A percentile compares a stretch with the other conserved stretches of the same genome.
Evolutionary conservation across 805 yeast species (phyloP).

Genomic region (Tetrapisispora taiwanensis): DNA sequence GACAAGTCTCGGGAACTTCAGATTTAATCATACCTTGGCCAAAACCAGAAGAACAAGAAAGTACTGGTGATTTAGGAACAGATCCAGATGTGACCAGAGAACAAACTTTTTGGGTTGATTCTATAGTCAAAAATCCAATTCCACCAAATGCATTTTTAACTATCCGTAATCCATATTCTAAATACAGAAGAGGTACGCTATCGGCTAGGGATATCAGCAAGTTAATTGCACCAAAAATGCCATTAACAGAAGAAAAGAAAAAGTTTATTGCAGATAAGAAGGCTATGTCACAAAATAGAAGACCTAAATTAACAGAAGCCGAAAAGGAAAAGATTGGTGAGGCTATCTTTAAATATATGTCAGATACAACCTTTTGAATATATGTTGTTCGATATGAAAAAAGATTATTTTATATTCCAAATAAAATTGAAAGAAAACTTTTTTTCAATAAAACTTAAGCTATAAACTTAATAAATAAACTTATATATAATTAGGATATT

Average conservation of each 20-base stretch:
- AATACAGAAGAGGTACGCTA: slow-evolving; percentile 53
- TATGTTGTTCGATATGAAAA: background rate
- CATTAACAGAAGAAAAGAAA: slow-evolving; percentile 52
- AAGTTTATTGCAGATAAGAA: slow-evolving; percentile 48
- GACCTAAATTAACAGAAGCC: slow-evolving; percentile 33
- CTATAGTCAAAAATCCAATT: slow-evolving; percentile 54
- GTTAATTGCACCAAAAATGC: slow-evolving; percentile 68
- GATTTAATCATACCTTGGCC: slow-evolving; percentile 86
- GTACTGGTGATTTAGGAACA: slow-evolving; percentile 49
- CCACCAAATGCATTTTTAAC: slow-evolving; percentile 58
- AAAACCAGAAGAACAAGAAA: slow-evolving; percentile 40
- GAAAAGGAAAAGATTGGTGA: slow-evolving; percentile 36
- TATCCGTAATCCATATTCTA: slow-evolving; percentile 69
- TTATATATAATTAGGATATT: slow-evolving; percentile 4
- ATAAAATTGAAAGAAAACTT: too few species aligned
- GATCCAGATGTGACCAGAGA: slow-evolving; percentile 46
- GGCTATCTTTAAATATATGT: slow-evolving; percentile 6
- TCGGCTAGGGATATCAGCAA: slow-evolving; percentile 52
- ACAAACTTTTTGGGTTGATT: slow-evolving; percentile 64
- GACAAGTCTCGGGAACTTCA: slow-evolving; percentile 63
- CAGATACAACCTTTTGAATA: background rate
- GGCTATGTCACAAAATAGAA: slow-evolving; percentile 27
- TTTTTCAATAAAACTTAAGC: too few species aligned
- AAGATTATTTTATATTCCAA: background rate
- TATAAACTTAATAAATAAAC: too few species aligned